Evolutionary conservation across 345 rosid species (phyloP), one percentile per base, ranked within the genome.

Genomic region (Lepidium africanum): DNA sequence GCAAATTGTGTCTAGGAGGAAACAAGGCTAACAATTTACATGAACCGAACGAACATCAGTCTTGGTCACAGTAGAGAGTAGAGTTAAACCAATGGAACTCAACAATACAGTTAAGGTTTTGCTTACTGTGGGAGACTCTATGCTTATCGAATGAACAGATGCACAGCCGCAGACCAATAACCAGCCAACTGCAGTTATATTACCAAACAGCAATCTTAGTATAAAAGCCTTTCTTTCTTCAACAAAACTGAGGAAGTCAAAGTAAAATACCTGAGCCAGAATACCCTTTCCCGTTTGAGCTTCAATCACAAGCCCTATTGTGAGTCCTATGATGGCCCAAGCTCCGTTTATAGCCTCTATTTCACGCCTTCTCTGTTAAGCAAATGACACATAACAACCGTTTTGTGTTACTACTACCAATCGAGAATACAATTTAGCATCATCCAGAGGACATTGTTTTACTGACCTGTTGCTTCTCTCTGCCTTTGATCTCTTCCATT

Each of bases 271-370:
- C 97, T 90, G 99, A 23, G 78, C 80, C 8, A 83, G 45, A 49
- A 90, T 69, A 57, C 84, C 71, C 76, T 88, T 79, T 14, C 97
- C 97, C 0, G 92, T 88, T 37, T 81, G 86, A n/a, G 88, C 91
- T 90, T 94, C 97, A 46, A 90, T 83, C 30, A 88, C 88, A 65
- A 90, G 79, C 49, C 87, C 96, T 56, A 80, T 82, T 5, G 83
- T 74, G 67, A 90, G 94, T 67, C 99, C 99, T 21, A 90, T 82
- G 92, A 87, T 82, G 41, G 96, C 96, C 96, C 96, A 94, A 0
- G 96, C 90, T 56, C 97, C 99, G 17, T 88, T 90, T 57, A 90
- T 87, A 14, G 99, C 97, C 64, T 94, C 99, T 55, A 87, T 85
- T 79, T 73, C 78, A n/a, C 89, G 89, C 64, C 79, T 80, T 69